Base-by-base conservation (phyloP, 2,329 filamentous ascomycete species). In the Metarhizium rileyi region DNA sequence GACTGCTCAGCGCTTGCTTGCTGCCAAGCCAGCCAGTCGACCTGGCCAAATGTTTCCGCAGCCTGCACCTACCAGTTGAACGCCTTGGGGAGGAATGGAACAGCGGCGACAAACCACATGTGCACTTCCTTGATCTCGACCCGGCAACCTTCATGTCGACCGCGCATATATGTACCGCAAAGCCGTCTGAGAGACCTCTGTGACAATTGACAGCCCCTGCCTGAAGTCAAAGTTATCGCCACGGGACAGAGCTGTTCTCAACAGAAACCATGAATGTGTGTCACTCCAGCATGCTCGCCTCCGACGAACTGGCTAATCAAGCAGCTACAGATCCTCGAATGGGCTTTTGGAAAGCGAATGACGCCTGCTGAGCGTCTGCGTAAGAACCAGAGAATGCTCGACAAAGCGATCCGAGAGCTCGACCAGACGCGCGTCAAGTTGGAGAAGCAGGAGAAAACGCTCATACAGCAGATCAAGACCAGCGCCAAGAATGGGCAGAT, bases 321-420 rank as follows among this genome's bases (percentile, higher is more conserved):
- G 55, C 52, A 56, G 55, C 57, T 52, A 42, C 60, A 96, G 88
- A 88, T 97, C 65, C 80, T 98, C 54, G 93, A 98, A 80, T 98
- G 93, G 90, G 91, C 91, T 36, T 98, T 98, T 65, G 93, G 93
- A 58, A 97, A 96, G 80, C 93, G 93, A 70, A 94, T 97, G 81
- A 98, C 93, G 76, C 91, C 93, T 4, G 89, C 90, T 23, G 87
- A 93, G 77, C 85, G 87, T 67, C 76, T 91, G 67, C 84, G 87
- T 68, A 91, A 91, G 76, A 95, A 98, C 70, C 93, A 97, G 72
- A 83, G 93, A 61, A 90, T 93, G 58, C 83, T 98, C 56, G 93
- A 98, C 70, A 95, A 96, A 75, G 95, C 93, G 10, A 93, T 97
- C 63, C 84, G 93, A 59, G 93, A 98, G 68, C 80, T 98, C 48